Base-by-base conservation (phyloP, 1,284 basidiomycete species). In the Sphaerobolus stellatus region DNA sequence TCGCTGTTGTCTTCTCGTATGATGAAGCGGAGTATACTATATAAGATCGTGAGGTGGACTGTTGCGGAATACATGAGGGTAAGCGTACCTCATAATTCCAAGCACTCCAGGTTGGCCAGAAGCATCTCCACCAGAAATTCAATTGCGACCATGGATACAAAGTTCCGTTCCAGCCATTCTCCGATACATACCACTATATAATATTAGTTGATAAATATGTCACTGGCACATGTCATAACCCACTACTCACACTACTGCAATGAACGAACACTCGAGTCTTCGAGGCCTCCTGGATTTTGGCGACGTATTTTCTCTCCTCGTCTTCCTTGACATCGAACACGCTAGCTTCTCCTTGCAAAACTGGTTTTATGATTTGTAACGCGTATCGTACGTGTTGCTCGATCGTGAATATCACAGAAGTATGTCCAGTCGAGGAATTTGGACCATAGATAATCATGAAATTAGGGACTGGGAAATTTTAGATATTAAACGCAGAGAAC, bases 401-500 rank as follows among this genome's bases (percentile, higher is more conserved):
- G n/a, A 48, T 20, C 14, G 16, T 14, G 18, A 41, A 22, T 28
- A 50, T 44, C 27, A 33, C 24, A 30, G 18, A 16, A 22, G 18
- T 43, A 29, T 52, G 22, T 6, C 54, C 34, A 24, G 47, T 36
- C 7, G 31, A 29, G 9, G 54, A 43, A 24, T 58, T 40, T 41
- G 56, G 51, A 4, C 59, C 54, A 5, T 47, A 57, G 18, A 52
- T 50, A n/a, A 58, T 60, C 48, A 46, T 48, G 48, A 60, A 60
- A 33, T 58, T 60, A n/a, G 58, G 54, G 48, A 52, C 44, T 53
- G 31, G 5, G n/a, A 22, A 48, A 25, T 31, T n/a, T n/a, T n/a
- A n/a, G n/a, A n/a, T n/a, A n/a, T n/a, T n/a, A n/a, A n/a, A n/a
- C n/a, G n/a, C n/a, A n/a, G 5, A 20, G 33, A 7, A 34, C 11